These are phyloP conservation scores for Saccharomycopsis malanga DNA, from an alignment of 805 yeast species.

Conservation along the genomic window DNA sequence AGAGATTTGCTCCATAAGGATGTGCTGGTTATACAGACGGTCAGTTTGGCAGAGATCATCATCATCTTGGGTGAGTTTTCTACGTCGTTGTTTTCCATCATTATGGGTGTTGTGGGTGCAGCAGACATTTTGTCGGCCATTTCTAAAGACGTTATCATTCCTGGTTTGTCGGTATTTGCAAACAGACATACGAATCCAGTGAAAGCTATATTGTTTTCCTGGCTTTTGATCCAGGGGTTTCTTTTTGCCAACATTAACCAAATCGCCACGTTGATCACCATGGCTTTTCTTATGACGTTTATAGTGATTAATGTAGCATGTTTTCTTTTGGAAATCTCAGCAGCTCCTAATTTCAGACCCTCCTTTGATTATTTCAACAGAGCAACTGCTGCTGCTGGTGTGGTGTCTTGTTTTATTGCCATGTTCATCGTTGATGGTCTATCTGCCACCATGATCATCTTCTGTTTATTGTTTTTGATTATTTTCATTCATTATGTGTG, in stretches of 20 bases:
- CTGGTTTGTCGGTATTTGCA: constrained; percentile 59
- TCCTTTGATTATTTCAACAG: constrained; percentile 83
- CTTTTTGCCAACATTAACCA: constrained; percentile 86
- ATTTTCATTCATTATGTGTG: constrained; percentile 79
- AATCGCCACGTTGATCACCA: constrained; percentile 90
- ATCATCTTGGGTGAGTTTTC: constrained; percentile 86
- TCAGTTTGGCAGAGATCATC: constrained; percentile 58
- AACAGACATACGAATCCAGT: constrained; percentile 47
- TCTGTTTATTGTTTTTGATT: constrained; percentile 59
- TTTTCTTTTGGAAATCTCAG: constrained; percentile 73
- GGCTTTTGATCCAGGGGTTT: constrained; percentile 77
- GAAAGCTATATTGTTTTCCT: constrained; percentile 63
- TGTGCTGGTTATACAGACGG: constrained; percentile 78
- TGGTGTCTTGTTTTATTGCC: constrained; percentile 60
- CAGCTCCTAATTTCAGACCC: constrained; percentile 98
- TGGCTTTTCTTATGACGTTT: constrained; percentile 96
- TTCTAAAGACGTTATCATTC: constrained; percentile 81
- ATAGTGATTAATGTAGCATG: constrained; percentile 93
- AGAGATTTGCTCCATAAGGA: constrained; percentile 70
- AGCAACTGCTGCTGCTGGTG: constrained; percentile 75
- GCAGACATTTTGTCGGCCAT: constrained; percentile 88
- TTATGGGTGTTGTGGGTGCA: constrained; percentile 95
- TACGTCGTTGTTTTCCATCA: constrained; percentile 84
- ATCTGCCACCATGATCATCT: constrained; percentile 71
- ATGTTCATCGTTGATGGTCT: constrained; percentile 94